These are phyloP conservation scores for Hypoxylon cercidicola DNA, from an alignment of 495 filamentous ascomycete genomes.

Conservation along the genomic window DNA sequence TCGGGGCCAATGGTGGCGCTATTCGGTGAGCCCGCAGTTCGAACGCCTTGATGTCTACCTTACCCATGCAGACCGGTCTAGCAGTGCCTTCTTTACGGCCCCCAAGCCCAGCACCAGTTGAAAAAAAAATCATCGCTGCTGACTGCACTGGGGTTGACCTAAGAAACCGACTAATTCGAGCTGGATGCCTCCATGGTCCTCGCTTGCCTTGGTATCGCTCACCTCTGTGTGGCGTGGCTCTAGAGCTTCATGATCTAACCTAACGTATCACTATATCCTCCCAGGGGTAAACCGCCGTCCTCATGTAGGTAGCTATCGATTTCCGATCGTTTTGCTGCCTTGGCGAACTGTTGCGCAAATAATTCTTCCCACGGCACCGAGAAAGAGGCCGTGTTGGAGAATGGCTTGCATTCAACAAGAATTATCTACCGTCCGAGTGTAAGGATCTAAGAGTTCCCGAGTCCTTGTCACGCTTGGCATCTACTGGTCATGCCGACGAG, in stretches of 20 bases:
- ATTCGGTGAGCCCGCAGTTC: slow-evolving; percentile 18
- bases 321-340: neutral
- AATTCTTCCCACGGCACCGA: slow-evolving; percentile 1
- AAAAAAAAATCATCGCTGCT: slow-evolving; percentile 2
- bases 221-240: neutral
- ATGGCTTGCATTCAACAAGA: slow-evolving; percentile 15
- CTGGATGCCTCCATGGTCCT: neutral
- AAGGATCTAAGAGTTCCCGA: slow-evolving; percentile 6
- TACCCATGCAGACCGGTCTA: slow-evolving; percentile 10
- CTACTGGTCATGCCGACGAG: neutral
- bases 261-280: neutral
- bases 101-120: neutral
- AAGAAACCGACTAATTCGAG: slow-evolving; percentile 6
- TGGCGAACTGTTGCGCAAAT: slow-evolving; percentile 1
- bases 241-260: neutral
- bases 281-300: slow-evolving; percentile 9
- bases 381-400: slow-evolving; percentile 23
- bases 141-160: neutral
- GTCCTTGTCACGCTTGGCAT: neutral
- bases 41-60: slow-evolving; percentile 23
- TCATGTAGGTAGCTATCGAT: neutral
- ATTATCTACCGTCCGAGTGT: neutral
- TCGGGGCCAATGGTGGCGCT: slow-evolving; percentile 8
- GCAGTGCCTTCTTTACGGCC: neutral
- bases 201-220: neutral